phyloP scores from a whole-genome alignment of 441 rosid species.

The Populus hybrid region DNA sequence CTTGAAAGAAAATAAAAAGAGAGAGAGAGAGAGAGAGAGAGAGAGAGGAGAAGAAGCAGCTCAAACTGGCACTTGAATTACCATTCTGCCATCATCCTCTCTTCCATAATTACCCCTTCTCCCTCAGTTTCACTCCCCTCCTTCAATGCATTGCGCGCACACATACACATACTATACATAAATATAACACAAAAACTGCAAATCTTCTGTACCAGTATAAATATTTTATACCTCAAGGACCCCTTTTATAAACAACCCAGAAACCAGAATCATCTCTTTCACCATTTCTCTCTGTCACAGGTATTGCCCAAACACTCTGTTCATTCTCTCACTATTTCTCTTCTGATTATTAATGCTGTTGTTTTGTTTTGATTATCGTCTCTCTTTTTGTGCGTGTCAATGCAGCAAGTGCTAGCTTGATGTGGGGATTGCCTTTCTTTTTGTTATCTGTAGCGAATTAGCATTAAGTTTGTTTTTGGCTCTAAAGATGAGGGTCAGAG shows the following conservation, averaged over 20 bases:
- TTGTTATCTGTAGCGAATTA: constrained; percentile 2
- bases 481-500: constrained; percentile 81
- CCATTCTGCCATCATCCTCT: constrained; percentile 15
- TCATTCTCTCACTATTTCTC: neutral
- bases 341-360: neutral
- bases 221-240: neutral
- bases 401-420: constrained; percentile 10
- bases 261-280: neutral
- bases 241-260: neutral
- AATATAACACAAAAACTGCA: neutral
- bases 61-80: neutral
- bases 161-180: neutral
- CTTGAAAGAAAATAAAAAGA: neutral
- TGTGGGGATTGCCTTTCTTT: constrained; percentile 2
- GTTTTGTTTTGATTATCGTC: neutral
- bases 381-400: neutral
- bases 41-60: neutral
- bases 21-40: neutral
- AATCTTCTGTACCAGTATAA: neutral
- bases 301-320: neutral
- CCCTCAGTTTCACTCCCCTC: neutral
- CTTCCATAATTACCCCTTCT: neutral
- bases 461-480: constrained; percentile 6
- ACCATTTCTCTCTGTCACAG: neutral
- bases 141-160: constrained; percentile 3